Percentiles rank a stretch among this genome's conserved stretches.
phyloP scores from a whole-genome alignment of 371 early-diverging fungal species.

The Zopfochytrium polystomum region DNA sequence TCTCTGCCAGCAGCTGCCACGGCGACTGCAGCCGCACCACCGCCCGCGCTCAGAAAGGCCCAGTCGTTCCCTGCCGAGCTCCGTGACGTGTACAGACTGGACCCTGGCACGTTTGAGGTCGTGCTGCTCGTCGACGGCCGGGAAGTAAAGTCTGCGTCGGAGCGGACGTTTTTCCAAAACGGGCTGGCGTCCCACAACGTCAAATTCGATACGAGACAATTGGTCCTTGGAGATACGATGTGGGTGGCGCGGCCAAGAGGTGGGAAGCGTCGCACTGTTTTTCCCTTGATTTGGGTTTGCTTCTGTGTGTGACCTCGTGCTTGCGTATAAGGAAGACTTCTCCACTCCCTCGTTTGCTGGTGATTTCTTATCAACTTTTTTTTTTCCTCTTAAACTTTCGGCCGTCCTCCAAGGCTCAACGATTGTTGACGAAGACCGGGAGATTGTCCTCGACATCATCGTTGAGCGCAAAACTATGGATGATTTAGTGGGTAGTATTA shows the following conservation, averaged over 20 bases:
- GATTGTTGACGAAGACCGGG: conserved; percentile 28
- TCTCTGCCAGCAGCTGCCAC: not conserved
- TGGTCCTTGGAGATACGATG: conserved; percentile 83
- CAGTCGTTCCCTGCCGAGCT: too few species aligned
- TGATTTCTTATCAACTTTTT: too few species aligned
- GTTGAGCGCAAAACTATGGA: conserved; percentile 93
- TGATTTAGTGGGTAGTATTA: conserved; percentile 87
- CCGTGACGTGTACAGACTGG: too few species aligned
- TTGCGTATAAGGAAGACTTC: too few species aligned
- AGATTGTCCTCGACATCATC: conserved; percentile 79
- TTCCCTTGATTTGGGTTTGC: conserved; percentile 1
- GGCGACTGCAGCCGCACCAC: not conserved
- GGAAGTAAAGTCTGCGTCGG: conserved; percentile 66
- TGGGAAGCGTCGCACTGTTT: not conserved
- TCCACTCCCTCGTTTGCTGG: too few species aligned
- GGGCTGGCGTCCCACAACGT: conserved; percentile 61
- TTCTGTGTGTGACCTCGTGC: conserved; percentile 1
- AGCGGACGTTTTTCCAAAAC: conserved; percentile 70
- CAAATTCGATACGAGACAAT: conserved; percentile 51
- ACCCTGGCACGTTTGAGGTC: conserved; percentile 69
- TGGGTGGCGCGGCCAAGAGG: conserved; percentile 75
- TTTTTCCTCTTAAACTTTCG: too few species aligned
- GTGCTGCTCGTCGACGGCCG: conserved; percentile 76
- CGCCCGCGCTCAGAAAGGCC: not conserved
- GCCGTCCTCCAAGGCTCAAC: too few species aligned